Conservation (phyloP, 257 asterid species). For the Mitragyna speciosa region DNA sequence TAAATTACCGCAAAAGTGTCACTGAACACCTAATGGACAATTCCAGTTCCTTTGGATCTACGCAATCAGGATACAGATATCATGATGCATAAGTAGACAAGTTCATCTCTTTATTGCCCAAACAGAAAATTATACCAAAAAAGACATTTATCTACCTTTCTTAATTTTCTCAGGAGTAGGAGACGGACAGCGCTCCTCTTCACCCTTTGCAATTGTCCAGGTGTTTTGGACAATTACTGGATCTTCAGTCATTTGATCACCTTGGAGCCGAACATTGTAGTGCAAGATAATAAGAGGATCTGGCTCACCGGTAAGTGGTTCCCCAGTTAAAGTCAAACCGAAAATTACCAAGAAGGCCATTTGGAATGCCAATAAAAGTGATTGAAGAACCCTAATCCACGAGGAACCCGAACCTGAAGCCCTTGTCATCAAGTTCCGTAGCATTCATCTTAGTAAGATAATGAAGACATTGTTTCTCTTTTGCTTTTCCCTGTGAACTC, state of each 20-base stretch:
- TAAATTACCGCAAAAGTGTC: neutral
- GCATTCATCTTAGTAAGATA: constrained; percentile 82
- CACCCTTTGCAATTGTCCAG: constrained; percentile 96
- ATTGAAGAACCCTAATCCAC: constrained; percentile 97
- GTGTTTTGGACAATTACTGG: constrained; percentile 97
- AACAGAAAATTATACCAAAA: neutral
- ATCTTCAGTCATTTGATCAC: constrained; percentile 86
- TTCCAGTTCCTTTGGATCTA: neutral
- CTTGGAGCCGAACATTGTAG: constrained; percentile 87
- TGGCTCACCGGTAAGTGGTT: constrained; percentile 94
- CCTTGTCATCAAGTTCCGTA: constrained; percentile 54
- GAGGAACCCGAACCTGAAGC: constrained; percentile 74
- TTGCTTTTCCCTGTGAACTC: constrained; percentile 58
- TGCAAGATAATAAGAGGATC: constrained; percentile 92
- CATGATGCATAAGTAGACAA: neutral
- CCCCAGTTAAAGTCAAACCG: constrained; percentile 87
- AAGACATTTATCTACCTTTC: constrained; percentile 51
- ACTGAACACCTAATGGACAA: neutral
- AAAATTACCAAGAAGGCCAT: constrained; percentile 90
- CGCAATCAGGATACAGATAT: neutral
- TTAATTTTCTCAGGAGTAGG: constrained; percentile 54
- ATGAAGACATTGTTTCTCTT: constrained; percentile 95
- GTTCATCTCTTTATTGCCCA: neutral
- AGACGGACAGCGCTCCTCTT: constrained; percentile 91
- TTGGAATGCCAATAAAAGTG: constrained; percentile 89